A percentile compares a stretch with the other conserved stretches of the same genome.
These are phyloP conservation scores for Claviceps africana DNA, from an alignment of 2,329 filamentous ascomycete species.

Conservation along the genomic window DNA sequence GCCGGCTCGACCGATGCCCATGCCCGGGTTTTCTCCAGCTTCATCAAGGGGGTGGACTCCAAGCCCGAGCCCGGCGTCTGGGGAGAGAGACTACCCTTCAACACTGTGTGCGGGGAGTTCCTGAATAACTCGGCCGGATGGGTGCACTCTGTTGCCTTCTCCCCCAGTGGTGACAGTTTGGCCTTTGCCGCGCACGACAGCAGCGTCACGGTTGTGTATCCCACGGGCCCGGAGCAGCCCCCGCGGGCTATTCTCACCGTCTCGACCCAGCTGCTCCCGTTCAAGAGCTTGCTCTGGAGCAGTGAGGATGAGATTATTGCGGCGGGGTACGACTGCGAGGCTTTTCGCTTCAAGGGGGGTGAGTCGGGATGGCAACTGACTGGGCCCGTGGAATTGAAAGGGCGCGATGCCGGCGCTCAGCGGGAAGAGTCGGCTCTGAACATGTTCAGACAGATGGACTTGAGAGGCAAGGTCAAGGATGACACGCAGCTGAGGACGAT, in stretches of 20 bases:
- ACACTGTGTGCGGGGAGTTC: slow-evolving; percentile 94
- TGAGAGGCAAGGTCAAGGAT: slow-evolving; percentile 83
- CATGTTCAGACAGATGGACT: slow-evolving; percentile 98
- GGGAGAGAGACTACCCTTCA: slow-evolving; percentile 94
- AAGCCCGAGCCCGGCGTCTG: slow-evolving; percentile 77
- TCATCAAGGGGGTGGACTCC: slow-evolving; percentile 87
- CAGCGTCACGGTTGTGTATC: slow-evolving; percentile 93
- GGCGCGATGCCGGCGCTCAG: slow-evolving; percentile 43
- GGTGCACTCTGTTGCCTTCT: slow-evolving; percentile 90
- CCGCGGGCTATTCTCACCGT: slow-evolving; percentile 83
- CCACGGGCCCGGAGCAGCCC: slow-evolving; percentile 76
- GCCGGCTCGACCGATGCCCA: slow-evolving; percentile 96
- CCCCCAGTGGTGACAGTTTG: slow-evolving; percentile 79
- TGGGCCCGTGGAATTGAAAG: slow-evolving; percentile 67
- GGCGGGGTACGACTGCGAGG: slow-evolving; percentile 80
- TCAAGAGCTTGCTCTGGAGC: slow-evolving; percentile 87
- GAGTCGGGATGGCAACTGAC: slow-evolving; percentile 71
- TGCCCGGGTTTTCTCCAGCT: slow-evolving; percentile 84
- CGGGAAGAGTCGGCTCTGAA: slow-evolving; percentile 89
- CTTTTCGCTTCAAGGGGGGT: slow-evolving; percentile 73
- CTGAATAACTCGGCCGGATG: slow-evolving; percentile 93
- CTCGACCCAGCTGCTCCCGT: slow-evolving; percentile 78
- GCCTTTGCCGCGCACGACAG: slow-evolving; percentile 93
- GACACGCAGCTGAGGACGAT: slow-evolving; percentile 91
- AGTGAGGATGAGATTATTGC: slow-evolving; percentile 87